Conservation (phyloP, 1,139 yeast genomes). For the Diutina sp. region DNA sequence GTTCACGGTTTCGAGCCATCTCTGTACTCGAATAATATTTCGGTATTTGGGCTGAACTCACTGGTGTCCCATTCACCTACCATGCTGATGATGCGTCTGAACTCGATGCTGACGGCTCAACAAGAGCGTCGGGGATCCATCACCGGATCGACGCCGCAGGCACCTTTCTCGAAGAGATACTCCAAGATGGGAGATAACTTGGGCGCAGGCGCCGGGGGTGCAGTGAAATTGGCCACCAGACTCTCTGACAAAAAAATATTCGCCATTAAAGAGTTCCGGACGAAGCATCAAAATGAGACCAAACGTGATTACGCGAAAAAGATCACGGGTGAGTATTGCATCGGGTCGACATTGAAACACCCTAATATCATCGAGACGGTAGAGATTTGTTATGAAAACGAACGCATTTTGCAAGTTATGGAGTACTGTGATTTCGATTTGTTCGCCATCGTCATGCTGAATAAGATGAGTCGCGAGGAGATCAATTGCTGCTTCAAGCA, state of each 20-base stretch:
- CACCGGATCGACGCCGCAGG: conserved; percentile 19
- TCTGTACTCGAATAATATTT: neutral
- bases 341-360: conserved; percentile 82
- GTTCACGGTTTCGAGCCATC: conserved; percentile 1
- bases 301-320: conserved; percentile 85
- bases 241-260: conserved; percentile 57
- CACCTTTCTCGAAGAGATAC: conserved; percentile 63
- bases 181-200: conserved; percentile 74
- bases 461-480: conserved; percentile 78
- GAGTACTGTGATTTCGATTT: conserved; percentile 90
- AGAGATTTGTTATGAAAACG: conserved; percentile 83
- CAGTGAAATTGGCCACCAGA: conserved; percentile 67
- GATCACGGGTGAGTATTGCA: conserved; percentile 91
- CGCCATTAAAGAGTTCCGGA: conserved; percentile 88
- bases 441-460: conserved; percentile 92
- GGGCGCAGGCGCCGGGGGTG: conserved; percentile 97
- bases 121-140: conserved; percentile 29
- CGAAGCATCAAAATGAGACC: conserved; percentile 62
- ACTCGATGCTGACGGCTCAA: neutral
- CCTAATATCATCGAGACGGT: conserved; percentile 86
- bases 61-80: conserved; percentile 2
- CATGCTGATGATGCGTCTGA: neutral
- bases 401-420: conserved; percentile 82
- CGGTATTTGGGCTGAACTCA: conserved; percentile 1
- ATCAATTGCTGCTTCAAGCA: conserved; percentile 87